Base-by-base conservation (phyloP, 768 basidiomycete species). In the Tricholoma saponaceum region DNA sequence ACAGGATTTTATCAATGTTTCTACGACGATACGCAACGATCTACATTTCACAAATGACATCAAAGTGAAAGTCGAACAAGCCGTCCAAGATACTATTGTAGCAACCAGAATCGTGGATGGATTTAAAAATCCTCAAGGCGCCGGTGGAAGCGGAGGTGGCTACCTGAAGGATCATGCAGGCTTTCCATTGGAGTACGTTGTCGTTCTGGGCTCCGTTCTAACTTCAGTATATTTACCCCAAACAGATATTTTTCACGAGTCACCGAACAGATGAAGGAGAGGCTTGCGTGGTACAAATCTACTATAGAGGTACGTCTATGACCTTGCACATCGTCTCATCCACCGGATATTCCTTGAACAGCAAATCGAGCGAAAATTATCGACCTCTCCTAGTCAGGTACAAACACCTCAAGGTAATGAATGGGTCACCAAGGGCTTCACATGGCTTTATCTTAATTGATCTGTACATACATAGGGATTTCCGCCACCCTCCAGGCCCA, bases 331-430 rank as follows among this genome's bases (percentile, higher is more conserved):
- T 49, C 32, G 2, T 49, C 16, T 0, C 14, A 23, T 26, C 39
- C 25, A 14, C 20, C 30, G 37, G 28, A n/a, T 55, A 22, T 16
- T 43, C 51, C 26, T 51, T 32, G 58, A 46, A 4, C 62, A 89
- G 87, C 86, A 88, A 87, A 91, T 94, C 62, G 91, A 93, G 71
- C 82, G 89, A 54, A 92, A 90, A 68, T 74, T 92, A 5, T 82
- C 86, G 5, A 86, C 87, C 7, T 81, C 87, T 4, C 76, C 85
- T 6, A 73, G 74, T 51, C 85, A 87, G 64, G 72, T 79, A 6
- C 87, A 89, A 67, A 89, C 89, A 1, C 91, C 91, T 13, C 91
- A 94, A 71, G 82, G 91, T 90, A 62, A 71, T 60, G 5, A 14
- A 22, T n/a, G n/a, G n/a, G n/a, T n/a, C n/a, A n/a, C 39, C 22